These are phyloP conservation scores for Venturiaceae sp. DNA, from an alignment of 2,329 filamentous ascomycete genomes.

Conservation along the genomic window DNA sequence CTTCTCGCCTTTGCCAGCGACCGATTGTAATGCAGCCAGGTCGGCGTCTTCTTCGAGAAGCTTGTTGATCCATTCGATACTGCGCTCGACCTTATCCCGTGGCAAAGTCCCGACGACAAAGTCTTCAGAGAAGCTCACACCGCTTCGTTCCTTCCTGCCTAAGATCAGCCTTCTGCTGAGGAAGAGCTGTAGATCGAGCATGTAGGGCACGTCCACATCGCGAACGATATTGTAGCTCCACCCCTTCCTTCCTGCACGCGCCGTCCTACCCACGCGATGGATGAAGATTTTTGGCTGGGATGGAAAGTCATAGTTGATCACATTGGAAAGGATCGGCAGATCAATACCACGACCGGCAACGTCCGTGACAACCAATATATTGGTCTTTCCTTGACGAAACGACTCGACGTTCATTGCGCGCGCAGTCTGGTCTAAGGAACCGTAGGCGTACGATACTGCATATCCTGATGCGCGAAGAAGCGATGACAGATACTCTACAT, in stretches of 20 bases:
- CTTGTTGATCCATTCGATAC: conserved; percentile 77
- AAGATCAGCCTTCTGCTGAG: conserved; percentile 74
- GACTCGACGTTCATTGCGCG: conserved; percentile 86
- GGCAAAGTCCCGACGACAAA: conserved; percentile 71
- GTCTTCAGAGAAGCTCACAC: conserved; percentile 67
- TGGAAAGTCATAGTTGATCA: conserved; percentile 98
- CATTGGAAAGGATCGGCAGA: conserved; percentile 90
- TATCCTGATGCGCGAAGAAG: conserved; percentile 77
- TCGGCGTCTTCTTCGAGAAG: conserved; percentile 67
- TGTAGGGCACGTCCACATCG: conserved; percentile 80
- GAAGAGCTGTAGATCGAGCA: conserved; percentile 90
- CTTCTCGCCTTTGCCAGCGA: conserved; percentile 82
- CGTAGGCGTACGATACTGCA: conserved; percentile 88
- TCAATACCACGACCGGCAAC: conserved; percentile 96
- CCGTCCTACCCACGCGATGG: conserved; percentile 91
- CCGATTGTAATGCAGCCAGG: conserved; percentile 57
- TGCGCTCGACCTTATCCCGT: conserved; percentile 62
- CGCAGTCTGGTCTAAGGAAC: conserved; percentile 86
- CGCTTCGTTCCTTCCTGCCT: conserved; percentile 52
- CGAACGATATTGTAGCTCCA: conserved; percentile 93
- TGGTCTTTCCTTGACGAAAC: conserved; percentile 74
- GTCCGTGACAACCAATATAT: conserved; percentile 92
- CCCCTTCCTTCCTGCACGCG: conserved; percentile 81
- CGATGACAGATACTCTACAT: conserved; percentile 83
- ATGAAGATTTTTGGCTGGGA: conserved; percentile 95